Conservation (phyloP, 2,329 filamentous ascomycete genomes). For the Botrytis paeoniae region DNA sequence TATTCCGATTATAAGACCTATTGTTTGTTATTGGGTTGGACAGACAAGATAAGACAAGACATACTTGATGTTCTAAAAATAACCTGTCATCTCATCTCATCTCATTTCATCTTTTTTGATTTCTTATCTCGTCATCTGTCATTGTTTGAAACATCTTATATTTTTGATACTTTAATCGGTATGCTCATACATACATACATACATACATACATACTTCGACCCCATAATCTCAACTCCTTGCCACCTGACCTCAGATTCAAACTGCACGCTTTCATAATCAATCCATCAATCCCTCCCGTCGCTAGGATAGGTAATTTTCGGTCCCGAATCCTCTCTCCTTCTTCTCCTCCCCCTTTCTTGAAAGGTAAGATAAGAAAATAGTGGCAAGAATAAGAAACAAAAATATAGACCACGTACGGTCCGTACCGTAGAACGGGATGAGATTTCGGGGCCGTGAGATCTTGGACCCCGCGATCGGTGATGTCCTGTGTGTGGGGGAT, state of each 20-base stretch:
- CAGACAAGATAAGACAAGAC: background rate
- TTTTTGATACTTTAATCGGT: too few relatives aligned
- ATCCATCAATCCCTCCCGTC: too few relatives aligned
- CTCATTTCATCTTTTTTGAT: background rate
- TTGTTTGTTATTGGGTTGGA: background rate
- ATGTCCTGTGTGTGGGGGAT: background rate
- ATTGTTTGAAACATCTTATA: background rate
- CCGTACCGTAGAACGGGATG: background rate
- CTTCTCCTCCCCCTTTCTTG: fast-evolving
- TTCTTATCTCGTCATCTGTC: background rate
- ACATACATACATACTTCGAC: background rate
- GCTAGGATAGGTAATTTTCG: too few relatives aligned
- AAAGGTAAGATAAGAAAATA: too few relatives aligned
- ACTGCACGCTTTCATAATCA: background rate
- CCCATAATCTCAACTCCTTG: background rate
- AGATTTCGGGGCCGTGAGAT: background rate
- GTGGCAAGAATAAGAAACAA: background rate
- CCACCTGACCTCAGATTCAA: background rate
- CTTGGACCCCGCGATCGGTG: background rate
- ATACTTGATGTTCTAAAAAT: background rate
- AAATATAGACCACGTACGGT: background rate
- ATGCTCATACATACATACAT: background rate
- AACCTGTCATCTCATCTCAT: background rate
- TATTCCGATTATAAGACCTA: background rate
- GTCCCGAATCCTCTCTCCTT: too few relatives aligned